Conservation (phyloP, 2,329 filamentous ascomycete genomes). For the Penicillium sp. region DNA sequence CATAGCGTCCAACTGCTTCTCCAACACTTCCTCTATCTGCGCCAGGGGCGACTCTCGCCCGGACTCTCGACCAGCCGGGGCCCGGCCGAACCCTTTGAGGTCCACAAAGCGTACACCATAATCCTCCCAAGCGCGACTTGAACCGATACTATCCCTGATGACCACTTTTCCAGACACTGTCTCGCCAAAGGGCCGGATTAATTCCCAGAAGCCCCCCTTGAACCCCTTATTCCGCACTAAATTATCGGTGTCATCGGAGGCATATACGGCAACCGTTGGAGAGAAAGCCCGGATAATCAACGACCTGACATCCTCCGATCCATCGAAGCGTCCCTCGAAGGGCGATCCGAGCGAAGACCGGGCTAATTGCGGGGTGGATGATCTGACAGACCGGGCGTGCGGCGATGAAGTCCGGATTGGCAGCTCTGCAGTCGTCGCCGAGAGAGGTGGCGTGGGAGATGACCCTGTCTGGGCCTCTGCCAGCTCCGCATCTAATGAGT, state of each 20-base stretch:
- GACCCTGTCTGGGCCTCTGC: slow-evolving; percentile 56
- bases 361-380: slow-evolving; percentile 51
- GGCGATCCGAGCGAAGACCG: slow-evolving; percentile 46
- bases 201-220: slow-evolving; percentile 72
- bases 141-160: slow-evolving; percentile 83
- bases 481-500: slow-evolving; percentile 40
- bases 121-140: slow-evolving; percentile 79
- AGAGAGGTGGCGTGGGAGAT: slow-evolving; percentile 52
- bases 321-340: slow-evolving; percentile 54
- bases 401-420: slow-evolving; percentile 68
- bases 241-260: slow-evolving; percentile 81
- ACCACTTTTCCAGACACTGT: slow-evolving; percentile 81
- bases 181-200: slow-evolving; percentile 89
- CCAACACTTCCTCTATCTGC: slow-evolving; percentile 76
- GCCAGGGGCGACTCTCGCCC: slow-evolving; percentile 40
- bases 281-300: slow-evolving; percentile 82
- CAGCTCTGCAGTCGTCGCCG: slow-evolving; percentile 65
- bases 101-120: slow-evolving; percentile 83
- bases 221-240: slow-evolving; percentile 82
- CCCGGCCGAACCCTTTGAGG: slow-evolving; percentile 51
- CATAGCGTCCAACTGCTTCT: slow-evolving; percentile 72
- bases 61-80: slow-evolving; percentile 36
- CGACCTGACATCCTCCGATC: slow-evolving; percentile 56
- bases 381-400: slow-evolving; percentile 58
- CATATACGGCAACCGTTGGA: slow-evolving; percentile 80